phyloP scores from a whole-genome alignment of 129 eudicot species.

The Flaveria trinervia region DNA sequence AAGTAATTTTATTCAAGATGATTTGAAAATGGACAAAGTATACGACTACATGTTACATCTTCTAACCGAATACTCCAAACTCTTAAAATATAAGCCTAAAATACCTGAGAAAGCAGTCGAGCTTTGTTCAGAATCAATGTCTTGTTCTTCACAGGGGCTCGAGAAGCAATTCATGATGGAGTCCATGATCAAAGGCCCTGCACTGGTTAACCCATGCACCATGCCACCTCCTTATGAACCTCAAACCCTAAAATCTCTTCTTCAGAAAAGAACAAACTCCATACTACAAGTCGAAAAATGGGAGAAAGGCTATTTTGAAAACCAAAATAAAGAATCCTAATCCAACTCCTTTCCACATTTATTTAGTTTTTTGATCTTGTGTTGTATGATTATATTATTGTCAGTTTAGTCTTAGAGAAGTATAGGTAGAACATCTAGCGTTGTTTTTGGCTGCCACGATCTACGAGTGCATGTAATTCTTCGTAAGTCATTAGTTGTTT shows the following conservation, averaged over 20 bases:
- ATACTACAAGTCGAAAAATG: constrained; percentile 55
- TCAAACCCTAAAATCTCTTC: constrained; percentile 34
- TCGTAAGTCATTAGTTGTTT: not conserved
- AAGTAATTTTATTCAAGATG: constrained; percentile 73
- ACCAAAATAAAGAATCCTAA: constrained; percentile 34
- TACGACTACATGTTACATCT: constrained; percentile 96
- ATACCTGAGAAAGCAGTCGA: constrained; percentile 63
- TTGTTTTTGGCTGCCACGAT: constrained; percentile 13
- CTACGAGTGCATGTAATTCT: not conserved
- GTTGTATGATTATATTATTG: constrained; percentile 32
- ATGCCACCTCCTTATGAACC: constrained; percentile 74
- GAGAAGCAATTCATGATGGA: constrained; percentile 70
- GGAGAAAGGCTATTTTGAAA: constrained; percentile 60
- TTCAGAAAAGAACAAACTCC: constrained; percentile 43
- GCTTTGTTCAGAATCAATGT: constrained; percentile 81
- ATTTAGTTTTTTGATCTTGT: not conserved
- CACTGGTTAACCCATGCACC: constrained; percentile 48
- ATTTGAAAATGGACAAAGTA: constrained; percentile 68
- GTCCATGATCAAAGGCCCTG: constrained; percentile 67
- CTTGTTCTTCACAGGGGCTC: constrained; percentile 57
- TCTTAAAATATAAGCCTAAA: constrained; percentile 72
- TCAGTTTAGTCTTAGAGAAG: constrained; percentile 13
- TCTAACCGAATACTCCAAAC: constrained; percentile 73
- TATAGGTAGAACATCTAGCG: constrained; percentile 22
- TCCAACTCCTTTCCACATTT: not conserved